phyloP scores from a whole-genome alignment of 306 rosid species.

The Prosopis cineraria region DNA sequence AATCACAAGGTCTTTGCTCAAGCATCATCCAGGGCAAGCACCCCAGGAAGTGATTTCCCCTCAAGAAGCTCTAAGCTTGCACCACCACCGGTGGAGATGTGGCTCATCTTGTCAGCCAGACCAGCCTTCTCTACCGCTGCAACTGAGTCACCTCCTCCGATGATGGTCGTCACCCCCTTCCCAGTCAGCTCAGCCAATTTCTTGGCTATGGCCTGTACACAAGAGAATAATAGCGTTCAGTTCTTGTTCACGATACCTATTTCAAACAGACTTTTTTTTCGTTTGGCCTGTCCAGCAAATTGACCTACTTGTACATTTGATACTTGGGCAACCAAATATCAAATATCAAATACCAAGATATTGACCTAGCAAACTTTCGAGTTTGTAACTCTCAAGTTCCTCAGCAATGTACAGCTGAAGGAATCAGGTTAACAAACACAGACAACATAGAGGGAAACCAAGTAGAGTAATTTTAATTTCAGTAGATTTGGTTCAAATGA shows the following conservation, averaged over 20 bases:
- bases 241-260: background rate
- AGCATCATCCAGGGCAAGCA: constrained; percentile 70
- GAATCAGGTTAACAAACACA: background rate
- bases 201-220: constrained; percentile 58
- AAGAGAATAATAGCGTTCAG: background rate
- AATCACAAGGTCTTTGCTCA: constrained; percentile 28
- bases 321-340: background rate
- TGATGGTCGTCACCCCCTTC: constrained; percentile 69
- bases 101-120: constrained; percentile 77
- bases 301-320: too few species aligned
- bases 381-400: background rate
- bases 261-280: background rate
- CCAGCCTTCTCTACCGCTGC: constrained; percentile 80
- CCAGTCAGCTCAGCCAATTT: constrained; percentile 68
- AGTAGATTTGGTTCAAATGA: background rate
- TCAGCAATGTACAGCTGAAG: background rate
- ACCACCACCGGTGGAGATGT: constrained; percentile 79
- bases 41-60: constrained; percentile 76
- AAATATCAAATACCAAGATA: background rate
- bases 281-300: background rate
- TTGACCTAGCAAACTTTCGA: background rate
- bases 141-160: constrained; percentile 81
- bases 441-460: background rate
- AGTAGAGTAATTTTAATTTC: background rate
- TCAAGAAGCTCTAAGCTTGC: constrained; percentile 85